These are phyloP conservation scores for Fagopyrum tataricum DNA, from an alignment of 148 eudicot genomes.

Conservation along the genomic window DNA sequence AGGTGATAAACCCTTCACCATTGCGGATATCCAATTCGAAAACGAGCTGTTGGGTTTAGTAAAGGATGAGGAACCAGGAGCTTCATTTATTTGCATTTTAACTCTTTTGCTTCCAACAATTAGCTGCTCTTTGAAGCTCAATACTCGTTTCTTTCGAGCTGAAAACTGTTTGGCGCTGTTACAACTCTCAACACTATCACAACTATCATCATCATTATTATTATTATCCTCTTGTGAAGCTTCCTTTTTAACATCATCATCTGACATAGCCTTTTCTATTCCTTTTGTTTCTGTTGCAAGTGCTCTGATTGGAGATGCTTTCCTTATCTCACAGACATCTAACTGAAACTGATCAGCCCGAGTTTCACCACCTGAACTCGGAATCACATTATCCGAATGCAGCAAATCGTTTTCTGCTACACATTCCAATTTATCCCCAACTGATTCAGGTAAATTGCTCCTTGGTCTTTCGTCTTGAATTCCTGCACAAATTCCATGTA, in stretches of 20 bases:
- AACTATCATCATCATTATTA: conserved; percentile 37
- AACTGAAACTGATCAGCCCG: conserved; percentile 5
- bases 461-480: conserved; percentile 2
- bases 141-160: conserved; percentile 22
- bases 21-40: conserved; percentile 66
- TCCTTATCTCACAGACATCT: conserved; percentile 16
- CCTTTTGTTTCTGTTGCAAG: conserved; percentile 24
- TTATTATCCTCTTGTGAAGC: conserved; percentile 22
- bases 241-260: conserved; percentile 19
- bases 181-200: conserved; percentile 52
- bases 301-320: conserved; percentile 23
- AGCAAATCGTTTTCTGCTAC: conserved; percentile 35
- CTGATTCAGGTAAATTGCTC: neutral
- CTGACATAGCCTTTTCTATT: conserved; percentile 34
- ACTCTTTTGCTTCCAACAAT: conserved; percentile 32
- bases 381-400: conserved; percentile 14
- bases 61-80: conserved; percentile 22
- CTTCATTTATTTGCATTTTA: conserved; percentile 26
- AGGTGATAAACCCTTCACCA: conserved; percentile 42
- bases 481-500: neutral
- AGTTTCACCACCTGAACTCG: conserved; percentile 2
- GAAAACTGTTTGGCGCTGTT: conserved; percentile 32
- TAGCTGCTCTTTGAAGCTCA: conserved; percentile 22
- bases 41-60: conserved; percentile 40
- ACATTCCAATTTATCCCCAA: conserved; percentile 26